Evolutionary conservation across 805 yeast genomes (phyloP), one percentile per base, ranked within the genome.

Genomic region (Candida chauliodis): DNA sequence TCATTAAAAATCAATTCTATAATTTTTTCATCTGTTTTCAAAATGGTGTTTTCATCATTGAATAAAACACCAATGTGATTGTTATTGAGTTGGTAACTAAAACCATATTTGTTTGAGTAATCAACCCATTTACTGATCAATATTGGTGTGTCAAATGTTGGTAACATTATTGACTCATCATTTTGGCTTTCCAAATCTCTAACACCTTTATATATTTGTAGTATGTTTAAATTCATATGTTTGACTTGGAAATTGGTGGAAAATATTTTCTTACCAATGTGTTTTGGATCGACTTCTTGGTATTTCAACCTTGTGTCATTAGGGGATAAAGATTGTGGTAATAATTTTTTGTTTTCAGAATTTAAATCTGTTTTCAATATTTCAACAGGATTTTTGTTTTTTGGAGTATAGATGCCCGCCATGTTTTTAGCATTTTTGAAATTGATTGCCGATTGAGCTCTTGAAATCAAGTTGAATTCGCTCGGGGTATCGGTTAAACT

Each of bases 81-180:
- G 32, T 89, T 84, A 15, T 91, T 85, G 41, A 93, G 66, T 56
- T 93, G 96, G 59, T 91, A 93, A 4, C 96, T 86, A 55, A 93
- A 82, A 1, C 99, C 99, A 61, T 91, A 95, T 59, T 84, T 88
- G 64, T 90, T 89, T 19, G 96, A 84, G 58, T 91, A 93, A 58
- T 93, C 99, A 20, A 95, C 98, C 99, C 99, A 93, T 58, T 91
- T 90, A 44, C 95, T 84, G 30, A 91, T 79, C 43, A 86, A 76
- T 14, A 79, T 75, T 9, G 90, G 95, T 45, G 76, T 74, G 47
- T 71, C 74, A 41, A 70, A 65, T 7, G 61, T 53, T 26, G 73
- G 73, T 33, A 66, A 59, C 44, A 65, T 71, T 27, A 53, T 46
- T 20, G 62, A 50, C 34, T 59, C 66, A 16, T 60, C 65, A 41